Percentiles rank a stretch among this genome's conserved stretches.
Evolutionary conservation across 306 rosid species (phyloP).

Genomic region (Senna siamea): DNA sequence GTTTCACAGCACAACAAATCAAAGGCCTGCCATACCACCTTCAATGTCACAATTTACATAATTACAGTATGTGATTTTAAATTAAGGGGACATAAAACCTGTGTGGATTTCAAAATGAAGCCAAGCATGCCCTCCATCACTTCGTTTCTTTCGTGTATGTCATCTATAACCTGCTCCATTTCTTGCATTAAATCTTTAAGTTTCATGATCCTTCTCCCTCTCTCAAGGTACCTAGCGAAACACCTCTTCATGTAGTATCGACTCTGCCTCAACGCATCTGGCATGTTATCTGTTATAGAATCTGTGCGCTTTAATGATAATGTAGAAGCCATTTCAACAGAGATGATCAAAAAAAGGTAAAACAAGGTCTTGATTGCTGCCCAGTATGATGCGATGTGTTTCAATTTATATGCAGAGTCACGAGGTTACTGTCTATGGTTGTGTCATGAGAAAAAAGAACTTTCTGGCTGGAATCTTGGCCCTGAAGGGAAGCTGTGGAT

Average conservation of each 20-base stretch:
- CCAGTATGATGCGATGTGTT: slow-evolving; percentile 18
- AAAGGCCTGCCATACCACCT: not conserved
- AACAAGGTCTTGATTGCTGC: slow-evolving; percentile 7
- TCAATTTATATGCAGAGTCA: slow-evolving; percentile 41
- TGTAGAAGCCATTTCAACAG: slow-evolving; percentile 48
- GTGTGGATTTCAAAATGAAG: slow-evolving; percentile 60
- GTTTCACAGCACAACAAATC: not conserved
- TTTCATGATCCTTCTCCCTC: slow-evolving; percentile 69
- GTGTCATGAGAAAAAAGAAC: not conserved
- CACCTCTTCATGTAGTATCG: slow-evolving; percentile 69
- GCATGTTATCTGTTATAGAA: slow-evolving; percentile 52
- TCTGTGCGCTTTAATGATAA: slow-evolving; percentile 46
- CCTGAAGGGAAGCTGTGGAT: slow-evolving; percentile 34
- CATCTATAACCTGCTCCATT: slow-evolving; percentile 64
- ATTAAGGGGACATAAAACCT: slow-evolving; percentile 48
- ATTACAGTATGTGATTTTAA: not conserved
- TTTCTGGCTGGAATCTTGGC: slow-evolving; percentile 29
- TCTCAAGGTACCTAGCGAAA: slow-evolving; percentile 64
- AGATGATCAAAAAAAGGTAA: not conserved
- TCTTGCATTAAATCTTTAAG: slow-evolving; percentile 61
- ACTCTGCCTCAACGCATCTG: slow-evolving; percentile 66
- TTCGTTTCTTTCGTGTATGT: slow-evolving; percentile 52
- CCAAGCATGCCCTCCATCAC: slow-evolving; percentile 72
- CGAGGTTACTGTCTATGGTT: slow-evolving; percentile 12
- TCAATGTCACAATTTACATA: slow-evolving; percentile 2